Percentiles rank a stretch among this genome's conserved stretches.
These are phyloP conservation scores for Neckera pumila DNA, from an alignment of 225 moss, liverwort and hornwort genomes.

Conservation along the genomic window DNA sequence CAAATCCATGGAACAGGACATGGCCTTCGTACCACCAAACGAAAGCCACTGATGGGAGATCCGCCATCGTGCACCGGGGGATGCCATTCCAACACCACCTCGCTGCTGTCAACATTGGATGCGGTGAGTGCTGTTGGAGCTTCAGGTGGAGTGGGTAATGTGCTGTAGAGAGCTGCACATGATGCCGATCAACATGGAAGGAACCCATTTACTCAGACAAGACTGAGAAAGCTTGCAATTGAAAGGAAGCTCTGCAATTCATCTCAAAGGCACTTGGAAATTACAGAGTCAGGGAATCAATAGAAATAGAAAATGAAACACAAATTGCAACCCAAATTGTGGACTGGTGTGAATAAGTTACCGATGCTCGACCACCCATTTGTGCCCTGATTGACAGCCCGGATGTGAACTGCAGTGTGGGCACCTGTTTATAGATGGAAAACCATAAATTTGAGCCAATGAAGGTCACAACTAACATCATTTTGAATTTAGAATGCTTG, in stretches of 20 bases:
- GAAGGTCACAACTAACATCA: too few species aligned
- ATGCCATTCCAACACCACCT: neutral
- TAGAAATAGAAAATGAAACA: neutral
- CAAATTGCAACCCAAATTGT: neutral
- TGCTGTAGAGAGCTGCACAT: neutral
- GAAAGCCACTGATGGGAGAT: neutral
- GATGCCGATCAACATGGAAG: neutral
- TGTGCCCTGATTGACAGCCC: neutral
- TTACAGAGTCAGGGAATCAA: neutral
- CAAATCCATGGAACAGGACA: neutral
- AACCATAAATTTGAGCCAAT: neutral
- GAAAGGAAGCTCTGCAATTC: neutral
- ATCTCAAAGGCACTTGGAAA: neutral
- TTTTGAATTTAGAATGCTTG: neutral
- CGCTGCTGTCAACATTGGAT: neutral
- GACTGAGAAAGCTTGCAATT: neutral
- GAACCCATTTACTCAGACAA: neutral
- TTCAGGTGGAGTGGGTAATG: neutral
- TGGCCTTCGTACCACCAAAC: neutral
- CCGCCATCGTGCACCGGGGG: constrained; percentile 3
- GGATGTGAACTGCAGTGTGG: neutral
- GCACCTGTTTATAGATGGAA: neutral
- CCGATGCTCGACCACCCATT: neutral
- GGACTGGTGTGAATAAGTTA: neutral
- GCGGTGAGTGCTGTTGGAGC: neutral